Conservation (phyloP, 2,329 filamentous ascomycete species). For the Venturia nashicola region DNA sequence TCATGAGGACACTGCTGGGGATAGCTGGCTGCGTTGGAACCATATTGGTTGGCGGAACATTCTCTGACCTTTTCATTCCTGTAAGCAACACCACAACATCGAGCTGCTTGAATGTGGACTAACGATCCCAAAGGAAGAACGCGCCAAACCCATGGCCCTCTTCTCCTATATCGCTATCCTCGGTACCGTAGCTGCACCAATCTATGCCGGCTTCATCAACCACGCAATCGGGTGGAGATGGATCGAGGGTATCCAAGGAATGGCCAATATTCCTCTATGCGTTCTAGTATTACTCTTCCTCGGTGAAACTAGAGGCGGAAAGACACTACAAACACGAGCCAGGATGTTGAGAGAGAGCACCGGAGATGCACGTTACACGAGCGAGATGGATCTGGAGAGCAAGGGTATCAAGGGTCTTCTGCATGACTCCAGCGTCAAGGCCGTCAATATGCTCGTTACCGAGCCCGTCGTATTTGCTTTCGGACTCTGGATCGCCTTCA, state of each 20-base stretch:
- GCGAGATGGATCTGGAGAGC: conserved; percentile 51
- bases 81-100: conserved; percentile 53
- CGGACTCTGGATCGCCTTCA: conserved; percentile 79
- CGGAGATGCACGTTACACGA: conserved; percentile 62
- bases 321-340: conserved; percentile 67
- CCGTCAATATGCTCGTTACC: conserved; percentile 67
- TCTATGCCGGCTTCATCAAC: conserved; percentile 59
- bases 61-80: conserved; percentile 66
- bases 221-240: conserved; percentile 63
- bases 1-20: conserved; percentile 64
- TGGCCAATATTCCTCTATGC: conserved; percentile 53
- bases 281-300: conserved; percentile 56
- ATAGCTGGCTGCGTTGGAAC: conserved; percentile 66
- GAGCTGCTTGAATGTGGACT: background rate
- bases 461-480: conserved; percentile 77
- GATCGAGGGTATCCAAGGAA: conserved; percentile 79
- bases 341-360: conserved; percentile 32
- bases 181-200: conserved; percentile 67
- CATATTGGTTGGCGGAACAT: conserved; percentile 84
- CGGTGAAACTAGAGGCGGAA: conserved; percentile 69
- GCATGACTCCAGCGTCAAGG: conserved; percentile 46
- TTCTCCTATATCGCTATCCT: conserved; percentile 67
- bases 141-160: conserved; percentile 61
- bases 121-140: conserved; percentile 19
- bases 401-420: conserved; percentile 42